Evolutionary conservation across 108 stramenopile genomes (phyloP), one percentile per base, ranked within the genome.

Genomic region (Cyclotella choctawhatcheeana): DNA sequence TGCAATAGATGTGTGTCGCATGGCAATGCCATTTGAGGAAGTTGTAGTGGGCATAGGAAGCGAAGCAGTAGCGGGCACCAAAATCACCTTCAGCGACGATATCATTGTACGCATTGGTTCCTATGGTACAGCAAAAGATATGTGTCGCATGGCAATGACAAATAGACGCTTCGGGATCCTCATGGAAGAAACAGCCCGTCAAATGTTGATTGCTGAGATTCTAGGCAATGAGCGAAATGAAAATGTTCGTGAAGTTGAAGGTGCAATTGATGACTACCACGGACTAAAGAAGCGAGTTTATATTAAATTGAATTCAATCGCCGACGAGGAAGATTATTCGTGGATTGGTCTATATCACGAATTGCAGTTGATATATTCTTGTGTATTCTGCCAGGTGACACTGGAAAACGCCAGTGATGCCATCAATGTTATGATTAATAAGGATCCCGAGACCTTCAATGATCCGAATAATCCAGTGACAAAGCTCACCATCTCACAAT

Each of bases 101-200:
- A 48, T 48, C 47, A 48, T 48, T n/a, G n/a, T n/a, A 10, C 47
- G n/a, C n/a, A 48, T 48, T 4, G 47, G 47, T n/a, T 48, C 47
- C 47, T 48, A n/a, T n/a, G 47, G 47, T n/a, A n/a, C 47, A 4
- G 47, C 47, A 10, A n/a, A 10, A n/a, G 47, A 48, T n/a, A 48
- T 48, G 47, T 10, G 17, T 8, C 47, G 47, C n/a, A 10, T 48
- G 16, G 8, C 47, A n/a, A 48, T 48, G 8, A 48, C 18, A 10
- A 48, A 48, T 48, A 8, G 47, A 48, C 47, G 47, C 8, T 17
- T 48, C 18, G 47, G 47, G 17, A 48, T n/a, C 4, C 47, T 48
- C 17, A 48, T 48, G 47, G 47, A 48, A n/a, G 17, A 48, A 4
- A n/a, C 18, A 4, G 47, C 47, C 18, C 47, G 47, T n/a, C 16